Evolutionary conservation across 805 yeast genomes (phyloP), one percentile per base, ranked within the genome.

Genomic region (Pichia phayaonensis): DNA sequence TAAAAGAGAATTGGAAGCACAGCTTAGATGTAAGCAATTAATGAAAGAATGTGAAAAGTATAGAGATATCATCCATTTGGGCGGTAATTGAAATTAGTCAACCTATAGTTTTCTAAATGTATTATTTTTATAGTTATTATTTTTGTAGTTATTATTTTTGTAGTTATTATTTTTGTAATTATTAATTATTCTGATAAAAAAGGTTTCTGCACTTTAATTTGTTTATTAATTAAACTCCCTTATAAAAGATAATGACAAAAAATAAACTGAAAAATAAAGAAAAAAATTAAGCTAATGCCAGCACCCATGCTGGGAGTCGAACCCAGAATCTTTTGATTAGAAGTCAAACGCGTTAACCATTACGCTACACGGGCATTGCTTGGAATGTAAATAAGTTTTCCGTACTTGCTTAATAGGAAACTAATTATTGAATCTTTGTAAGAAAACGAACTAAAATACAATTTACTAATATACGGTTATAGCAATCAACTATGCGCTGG

Each of bases 331-430:
- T 75, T 74, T 75, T 76, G 81, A 76, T 76, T 75, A 76, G 80
- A 76, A 76, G 80, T 76, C 80, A 76, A 76, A 76, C 78, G 81
- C 80, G 81, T 74, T 76, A 75, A 76, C 81, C 80, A 76, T 76
- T 76, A 74, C 80, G 81, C 80, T 74, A 76, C 80, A 70, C 77
- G 72, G 76, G 77, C 78, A 50, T 54, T 54, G 53, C 57, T 52
- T 46, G 40, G 4, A 20, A 20, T 15, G 10, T n/a, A n/a, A n/a
- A n/a, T n/a, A n/a, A n/a, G n/a, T n/a, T n/a, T n/a, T n/a, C n/a
- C n/a, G n/a, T n/a, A n/a, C n/a, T n/a, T n/a, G n/a, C n/a, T n/a
- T n/a, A n/a, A n/a, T n/a, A n/a, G n/a, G n/a, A n/a, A n/a, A n/a
- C n/a, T n/a, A n/a, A n/a, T n/a, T n/a, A n/a, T n/a, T n/a, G n/a